A percentile compares a stretch with the other conserved stretches of the same genome.
Conservation (phyloP, 2,329 filamentous ascomycete genomes). For the Podosphaera xanthii region DNA sequence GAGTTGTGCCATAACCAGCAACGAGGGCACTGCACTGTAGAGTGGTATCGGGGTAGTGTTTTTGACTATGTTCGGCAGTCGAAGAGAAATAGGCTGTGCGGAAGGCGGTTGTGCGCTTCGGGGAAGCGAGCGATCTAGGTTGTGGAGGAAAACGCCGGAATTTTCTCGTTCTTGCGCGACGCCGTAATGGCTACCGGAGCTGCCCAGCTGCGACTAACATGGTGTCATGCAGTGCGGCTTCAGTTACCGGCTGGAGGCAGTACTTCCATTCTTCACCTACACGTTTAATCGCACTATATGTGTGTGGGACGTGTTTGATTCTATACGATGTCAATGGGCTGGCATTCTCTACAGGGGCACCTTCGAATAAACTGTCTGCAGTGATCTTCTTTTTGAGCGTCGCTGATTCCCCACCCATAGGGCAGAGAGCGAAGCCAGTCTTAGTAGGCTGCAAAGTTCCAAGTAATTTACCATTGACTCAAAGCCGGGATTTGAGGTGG, state of each 20-base stretch:
- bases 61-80: too few relatives aligned
- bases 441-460: not conserved
- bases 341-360: not conserved
- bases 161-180: not conserved
- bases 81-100: too few relatives aligned
- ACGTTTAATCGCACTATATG: not conserved
- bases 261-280: not conserved
- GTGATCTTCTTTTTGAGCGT: not conserved
- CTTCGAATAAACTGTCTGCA: not conserved
- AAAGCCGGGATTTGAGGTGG: not conserved
- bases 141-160: too few relatives aligned
- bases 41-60: too few relatives aligned
- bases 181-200: not conserved
- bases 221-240: not conserved
- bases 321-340: not conserved
- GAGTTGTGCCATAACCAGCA: too few relatives aligned
- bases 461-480: not conserved
- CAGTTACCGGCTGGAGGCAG: not conserved
- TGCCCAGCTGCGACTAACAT: not conserved
- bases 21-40: too few relatives aligned
- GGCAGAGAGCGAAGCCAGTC: not conserved
- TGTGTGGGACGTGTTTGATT: not conserved
- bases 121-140: too few relatives aligned
- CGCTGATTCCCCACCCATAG: not conserved
- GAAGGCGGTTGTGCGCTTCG: too few relatives aligned